Evolutionary conservation across 2,329 filamentous ascomycete genomes (phyloP).

Genomic region (Sporothrix mexicana): DNA sequence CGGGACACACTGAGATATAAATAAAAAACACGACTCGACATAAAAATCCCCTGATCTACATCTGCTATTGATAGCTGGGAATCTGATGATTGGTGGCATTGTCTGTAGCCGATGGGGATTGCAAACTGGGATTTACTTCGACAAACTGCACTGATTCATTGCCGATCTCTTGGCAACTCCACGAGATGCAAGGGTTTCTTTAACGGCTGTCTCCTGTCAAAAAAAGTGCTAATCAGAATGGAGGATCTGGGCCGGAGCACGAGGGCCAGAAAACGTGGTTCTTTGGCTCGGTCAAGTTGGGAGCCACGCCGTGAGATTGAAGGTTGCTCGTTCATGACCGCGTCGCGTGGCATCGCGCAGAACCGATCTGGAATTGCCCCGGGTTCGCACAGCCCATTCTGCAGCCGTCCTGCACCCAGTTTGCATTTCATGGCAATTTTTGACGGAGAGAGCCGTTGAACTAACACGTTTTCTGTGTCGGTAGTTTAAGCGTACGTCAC

Average conservation of each 20-base stretch:
- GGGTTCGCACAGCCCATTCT: neutral
- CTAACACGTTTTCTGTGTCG: constrained; percentile 14
- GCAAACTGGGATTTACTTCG: neutral
- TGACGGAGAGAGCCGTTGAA: neutral
- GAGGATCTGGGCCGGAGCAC: constrained; percentile 31
- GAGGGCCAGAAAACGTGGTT: constrained; percentile 22
- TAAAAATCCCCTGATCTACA: too few species aligned
- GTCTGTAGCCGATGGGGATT: neutral
- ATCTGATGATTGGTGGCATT: neutral
- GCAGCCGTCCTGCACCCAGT: neutral
- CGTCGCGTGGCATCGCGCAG: constrained; percentile 4
- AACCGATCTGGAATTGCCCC: neutral
- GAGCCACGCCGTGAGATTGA: neutral
- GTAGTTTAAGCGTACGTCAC: neutral
- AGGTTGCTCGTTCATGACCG: neutral
- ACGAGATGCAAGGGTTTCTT: neutral
- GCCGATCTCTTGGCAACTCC: neutral
- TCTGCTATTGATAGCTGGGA: too few species aligned
- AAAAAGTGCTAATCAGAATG: neutral
- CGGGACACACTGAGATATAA: too few species aligned
- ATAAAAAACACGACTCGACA: too few species aligned
- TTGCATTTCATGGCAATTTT: neutral
- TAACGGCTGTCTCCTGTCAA: neutral
- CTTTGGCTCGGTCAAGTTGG: constrained; percentile 19
- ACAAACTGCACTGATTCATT: neutral